These are phyloP conservation scores for Periconia sp. DNA, from an alignment of 2,329 filamentous ascomycete species.

Conservation along the genomic window DNA sequence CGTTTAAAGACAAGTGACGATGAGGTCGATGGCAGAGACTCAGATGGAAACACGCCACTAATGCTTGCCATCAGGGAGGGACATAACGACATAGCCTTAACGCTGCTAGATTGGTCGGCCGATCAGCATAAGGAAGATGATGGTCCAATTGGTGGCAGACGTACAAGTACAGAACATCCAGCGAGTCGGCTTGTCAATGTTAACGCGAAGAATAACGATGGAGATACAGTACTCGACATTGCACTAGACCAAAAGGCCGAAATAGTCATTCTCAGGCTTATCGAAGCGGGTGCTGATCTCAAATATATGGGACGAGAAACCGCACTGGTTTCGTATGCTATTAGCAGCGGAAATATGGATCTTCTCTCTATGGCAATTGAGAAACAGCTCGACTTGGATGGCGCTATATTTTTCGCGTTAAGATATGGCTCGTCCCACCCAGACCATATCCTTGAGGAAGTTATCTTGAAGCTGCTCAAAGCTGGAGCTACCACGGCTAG, in stretches of 20 bases:
- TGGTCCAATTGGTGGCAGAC: neutral
- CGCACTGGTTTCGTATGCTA: slow-evolving; percentile 2
- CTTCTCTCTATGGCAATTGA: slow-evolving; percentile 8
- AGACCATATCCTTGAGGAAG: too few relatives aligned
- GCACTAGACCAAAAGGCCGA: slow-evolving; percentile 6
- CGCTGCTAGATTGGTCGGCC: too few relatives aligned
- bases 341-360: slow-evolving; percentile 7
- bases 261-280: slow-evolving; percentile 7
- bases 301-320: slow-evolving; percentile 7
- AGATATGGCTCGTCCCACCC: too few relatives aligned
- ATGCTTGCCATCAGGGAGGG: slow-evolving; percentile 14
- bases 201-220: slow-evolving; percentile 11
- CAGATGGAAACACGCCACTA: slow-evolving; percentile 14
- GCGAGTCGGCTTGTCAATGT: slow-evolving; percentile 3
- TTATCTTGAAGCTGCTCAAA: too few relatives aligned
- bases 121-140: slow-evolving; percentile 2
- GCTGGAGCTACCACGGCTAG: too few relatives aligned
- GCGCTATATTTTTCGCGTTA: slow-evolving; percentile 8
- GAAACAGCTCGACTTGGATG: slow-evolving; percentile 7
- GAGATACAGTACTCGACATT: slow-evolving; percentile 14
- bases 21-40: slow-evolving; percentile 10
- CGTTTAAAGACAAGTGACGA: slow-evolving; percentile 1
- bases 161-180: neutral
- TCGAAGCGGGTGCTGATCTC: slow-evolving; percentile 8
- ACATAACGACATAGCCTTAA: slow-evolving; percentile 15